Conservation (phyloP, 73 alveolate genomes). For the Paramecium octaurelia region DNA sequence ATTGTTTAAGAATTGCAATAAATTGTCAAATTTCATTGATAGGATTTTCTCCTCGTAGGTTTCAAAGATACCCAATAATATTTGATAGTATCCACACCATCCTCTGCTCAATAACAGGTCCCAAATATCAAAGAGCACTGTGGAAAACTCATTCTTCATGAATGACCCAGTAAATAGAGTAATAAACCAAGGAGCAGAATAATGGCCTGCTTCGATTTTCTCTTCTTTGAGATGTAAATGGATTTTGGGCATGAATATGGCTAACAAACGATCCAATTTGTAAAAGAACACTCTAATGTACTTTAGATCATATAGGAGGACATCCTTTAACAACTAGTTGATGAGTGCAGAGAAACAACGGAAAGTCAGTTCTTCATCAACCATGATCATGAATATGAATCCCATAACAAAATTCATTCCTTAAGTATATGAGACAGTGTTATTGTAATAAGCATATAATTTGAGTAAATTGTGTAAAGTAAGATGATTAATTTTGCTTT, state of each 20-base stretch:
- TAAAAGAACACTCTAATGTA: slow-evolving; percentile 29
- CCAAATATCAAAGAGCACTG: slow-evolving; percentile 20
- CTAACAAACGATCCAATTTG: slow-evolving; percentile 31
- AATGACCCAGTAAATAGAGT: neutral
- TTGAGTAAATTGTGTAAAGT: slow-evolving; percentile 67
- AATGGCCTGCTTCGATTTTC: slow-evolving; percentile 40
- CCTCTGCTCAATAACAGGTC: slow-evolving; percentile 17
- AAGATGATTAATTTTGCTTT: slow-evolving; percentile 21
- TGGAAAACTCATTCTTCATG: slow-evolving; percentile 14
- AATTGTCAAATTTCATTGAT: neutral
- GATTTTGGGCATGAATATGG: slow-evolving; percentile 1
- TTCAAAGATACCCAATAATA: neutral
- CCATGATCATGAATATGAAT: slow-evolving; percentile 75
- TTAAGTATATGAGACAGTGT: slow-evolving; percentile 88
- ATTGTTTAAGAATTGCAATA: neutral
- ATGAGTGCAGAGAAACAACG: slow-evolving; percentile 57
- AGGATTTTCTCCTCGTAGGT: slow-evolving; percentile 17
- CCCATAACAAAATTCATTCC: slow-evolving; percentile 96
- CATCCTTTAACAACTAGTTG: neutral
- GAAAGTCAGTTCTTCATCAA: slow-evolving; percentile 76
- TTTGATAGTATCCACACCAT: slow-evolving; percentile 41
- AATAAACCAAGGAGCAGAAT: slow-evolving; percentile 42
- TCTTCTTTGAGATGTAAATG: slow-evolving; percentile 21
- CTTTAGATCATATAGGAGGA: neutral
- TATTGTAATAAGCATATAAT: slow-evolving; percentile 82